Conservation (phyloP, 2,329 filamentous ascomycete genomes). For the Pseudocercospora vitis region DNA sequence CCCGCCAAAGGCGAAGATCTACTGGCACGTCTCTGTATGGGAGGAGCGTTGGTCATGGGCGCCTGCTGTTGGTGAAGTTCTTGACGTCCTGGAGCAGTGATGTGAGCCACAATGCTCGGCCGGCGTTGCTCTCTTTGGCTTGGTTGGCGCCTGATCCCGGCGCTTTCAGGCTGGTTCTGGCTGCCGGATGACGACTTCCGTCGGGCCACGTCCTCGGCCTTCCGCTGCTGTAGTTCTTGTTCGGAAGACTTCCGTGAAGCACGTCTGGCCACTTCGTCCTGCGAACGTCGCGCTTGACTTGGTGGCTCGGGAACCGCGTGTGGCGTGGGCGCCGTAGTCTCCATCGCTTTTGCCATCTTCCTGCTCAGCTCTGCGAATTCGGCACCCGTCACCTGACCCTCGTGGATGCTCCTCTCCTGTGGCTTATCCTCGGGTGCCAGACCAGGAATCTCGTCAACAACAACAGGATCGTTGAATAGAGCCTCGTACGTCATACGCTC, state of each 20-base stretch:
- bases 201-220: constrained; percentile 25
- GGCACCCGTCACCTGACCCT: constrained; percentile 22
- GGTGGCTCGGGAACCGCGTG: constrained; percentile 17
- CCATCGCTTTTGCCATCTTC: constrained; percentile 35
- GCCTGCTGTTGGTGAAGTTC: constrained; percentile 34
- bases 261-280: constrained; percentile 23
- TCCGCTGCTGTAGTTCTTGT: constrained; percentile 26
- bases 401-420: constrained; percentile 24
- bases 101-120: constrained; percentile 45
- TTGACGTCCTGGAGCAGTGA: constrained; percentile 48
- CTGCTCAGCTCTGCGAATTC: constrained; percentile 36
- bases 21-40: constrained; percentile 63
- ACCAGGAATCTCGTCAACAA: constrained; percentile 36
- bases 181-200: constrained; percentile 31
- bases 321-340: constrained; percentile 24
- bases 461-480: constrained; percentile 68
- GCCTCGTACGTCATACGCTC: constrained; percentile 83
- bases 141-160: constrained; percentile 36
- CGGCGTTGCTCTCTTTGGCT: constrained; percentile 44
- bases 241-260: constrained; percentile 32
- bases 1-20: constrained; percentile 41
- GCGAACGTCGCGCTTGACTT: constrained; percentile 23
- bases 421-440: constrained; percentile 36
- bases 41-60: constrained; percentile 25
- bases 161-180: constrained; percentile 19